phyloP scores from a whole-genome alignment of 805 yeast genomes.

The Wickerhamiella cacticola region DNA sequence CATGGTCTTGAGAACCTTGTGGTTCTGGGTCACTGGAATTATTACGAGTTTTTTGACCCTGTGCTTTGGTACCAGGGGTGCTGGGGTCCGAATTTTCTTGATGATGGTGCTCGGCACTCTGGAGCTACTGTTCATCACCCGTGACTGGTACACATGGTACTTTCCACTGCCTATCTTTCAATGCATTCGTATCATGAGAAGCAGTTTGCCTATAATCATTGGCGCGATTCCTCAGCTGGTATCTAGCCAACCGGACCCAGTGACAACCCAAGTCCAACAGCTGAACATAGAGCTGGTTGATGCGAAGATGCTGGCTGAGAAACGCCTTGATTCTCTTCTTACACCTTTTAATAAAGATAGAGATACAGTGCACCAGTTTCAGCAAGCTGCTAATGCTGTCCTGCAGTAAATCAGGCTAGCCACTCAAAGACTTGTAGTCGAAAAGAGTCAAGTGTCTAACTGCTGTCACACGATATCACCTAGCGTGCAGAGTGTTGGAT shows the following conservation, averaged over 20 bases:
- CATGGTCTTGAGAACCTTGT: not conserved
- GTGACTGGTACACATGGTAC: constrained; percentile 9
- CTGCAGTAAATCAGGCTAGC: not conserved
- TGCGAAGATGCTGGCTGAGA: not conserved
- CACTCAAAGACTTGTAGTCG: not conserved
- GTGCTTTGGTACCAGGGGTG: not conserved
- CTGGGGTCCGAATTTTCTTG: not conserved
- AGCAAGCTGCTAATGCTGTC: not conserved
- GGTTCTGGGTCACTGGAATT: not conserved
- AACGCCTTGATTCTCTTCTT: not conserved
- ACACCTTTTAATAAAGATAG: not conserved
- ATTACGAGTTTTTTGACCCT: not conserved
- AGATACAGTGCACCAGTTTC: not conserved
- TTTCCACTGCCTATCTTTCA: constrained; percentile 9
- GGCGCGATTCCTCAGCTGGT: constrained; percentile 3
- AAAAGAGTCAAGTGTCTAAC: too few species aligned
- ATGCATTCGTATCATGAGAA: not conserved
- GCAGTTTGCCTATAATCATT: not conserved
- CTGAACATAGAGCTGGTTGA: not conserved
- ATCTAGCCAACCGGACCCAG: not conserved
- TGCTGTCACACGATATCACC: too few species aligned
- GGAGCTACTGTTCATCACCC: not conserved
- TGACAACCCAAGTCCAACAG: not conserved
- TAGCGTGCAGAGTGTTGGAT: too few species aligned
- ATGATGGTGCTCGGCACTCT: not conserved